phyloP scores from a whole-genome alignment of 441 rosid species.

The Syzygium malaccense region DNA sequence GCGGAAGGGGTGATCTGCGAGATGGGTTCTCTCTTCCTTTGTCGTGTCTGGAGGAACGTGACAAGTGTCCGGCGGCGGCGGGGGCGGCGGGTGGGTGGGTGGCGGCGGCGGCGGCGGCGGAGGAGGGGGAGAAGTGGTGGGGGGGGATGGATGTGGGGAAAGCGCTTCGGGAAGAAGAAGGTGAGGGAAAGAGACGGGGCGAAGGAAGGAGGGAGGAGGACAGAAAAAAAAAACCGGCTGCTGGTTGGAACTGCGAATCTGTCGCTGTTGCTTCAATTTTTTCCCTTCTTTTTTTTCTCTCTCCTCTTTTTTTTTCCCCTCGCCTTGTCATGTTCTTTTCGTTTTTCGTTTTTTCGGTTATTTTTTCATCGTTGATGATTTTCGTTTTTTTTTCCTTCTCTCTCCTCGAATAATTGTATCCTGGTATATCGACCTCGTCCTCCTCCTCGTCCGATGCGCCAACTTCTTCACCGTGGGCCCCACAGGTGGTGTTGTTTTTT shows the following conservation, averaged over 20 bases:
- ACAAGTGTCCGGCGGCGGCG: neutral
- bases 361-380: neutral
- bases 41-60: neutral
- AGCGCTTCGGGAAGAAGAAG: neutral
- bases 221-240: neutral
- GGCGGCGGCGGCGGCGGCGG: neutral
- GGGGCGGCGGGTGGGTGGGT: neutral
- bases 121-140: neutral
- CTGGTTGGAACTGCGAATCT: neutral
- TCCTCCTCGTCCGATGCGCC: neutral
- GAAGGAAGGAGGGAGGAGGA: neutral
- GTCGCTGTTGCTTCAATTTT: neutral
- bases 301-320: too few relatives aligned
- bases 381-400: too few relatives aligned
- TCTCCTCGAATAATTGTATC: neutral
- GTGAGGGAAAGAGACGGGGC: neutral
- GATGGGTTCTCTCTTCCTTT: neutral
- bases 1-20: neutral
- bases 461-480: neutral
- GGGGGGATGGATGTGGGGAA: neutral
- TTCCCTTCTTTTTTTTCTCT: accelerated
- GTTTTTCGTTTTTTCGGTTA: neutral
- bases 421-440: neutral
- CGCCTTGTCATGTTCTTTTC: too few relatives aligned
- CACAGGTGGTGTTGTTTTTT: neutral